phyloP scores from a whole-genome alignment of 164 flowering plant species.

The Liriodendron chinense region DNA sequence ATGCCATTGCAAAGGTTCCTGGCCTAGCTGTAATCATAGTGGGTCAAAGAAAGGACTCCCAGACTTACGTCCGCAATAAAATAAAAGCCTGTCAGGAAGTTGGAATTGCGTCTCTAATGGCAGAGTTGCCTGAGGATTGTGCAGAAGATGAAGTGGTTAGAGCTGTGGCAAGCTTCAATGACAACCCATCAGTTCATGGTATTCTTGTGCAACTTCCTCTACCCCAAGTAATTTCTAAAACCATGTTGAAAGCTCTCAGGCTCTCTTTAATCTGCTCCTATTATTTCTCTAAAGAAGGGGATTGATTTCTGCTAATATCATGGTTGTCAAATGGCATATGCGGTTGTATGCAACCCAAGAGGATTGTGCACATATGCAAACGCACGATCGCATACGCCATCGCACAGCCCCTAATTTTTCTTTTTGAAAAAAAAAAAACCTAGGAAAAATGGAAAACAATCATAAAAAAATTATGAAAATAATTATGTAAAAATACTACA shows the following conservation, averaged over 20 bases:
- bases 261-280: constrained; percentile 1
- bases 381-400: no score
- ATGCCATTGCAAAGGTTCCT: constrained; percentile 59
- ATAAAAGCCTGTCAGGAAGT: constrained; percentile 72
- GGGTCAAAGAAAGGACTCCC: constrained; percentile 80
- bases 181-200: constrained; percentile 76
- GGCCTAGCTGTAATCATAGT: constrained; percentile 84
- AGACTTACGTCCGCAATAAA: constrained; percentile 72
- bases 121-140: constrained; percentile 54
- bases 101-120: constrained; percentile 62
- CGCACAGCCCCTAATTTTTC: no score
- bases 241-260: constrained; percentile 15
- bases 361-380: neutral
- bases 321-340: neutral
- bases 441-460: no score
- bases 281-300: constrained; percentile 4
- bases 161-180: constrained; percentile 47
- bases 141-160: constrained; percentile 53
- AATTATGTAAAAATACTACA: no score
- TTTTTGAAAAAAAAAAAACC: no score
- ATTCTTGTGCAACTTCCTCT: constrained; percentile 95
- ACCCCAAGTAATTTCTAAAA: constrained; percentile 64
- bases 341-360: neutral
- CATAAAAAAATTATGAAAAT: no score
- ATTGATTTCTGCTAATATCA: neutral